These are phyloP conservation scores for Leccinellum luteum DNA, from an alignment of 768 basidiomycete species.

Conservation along the genomic window DNA sequence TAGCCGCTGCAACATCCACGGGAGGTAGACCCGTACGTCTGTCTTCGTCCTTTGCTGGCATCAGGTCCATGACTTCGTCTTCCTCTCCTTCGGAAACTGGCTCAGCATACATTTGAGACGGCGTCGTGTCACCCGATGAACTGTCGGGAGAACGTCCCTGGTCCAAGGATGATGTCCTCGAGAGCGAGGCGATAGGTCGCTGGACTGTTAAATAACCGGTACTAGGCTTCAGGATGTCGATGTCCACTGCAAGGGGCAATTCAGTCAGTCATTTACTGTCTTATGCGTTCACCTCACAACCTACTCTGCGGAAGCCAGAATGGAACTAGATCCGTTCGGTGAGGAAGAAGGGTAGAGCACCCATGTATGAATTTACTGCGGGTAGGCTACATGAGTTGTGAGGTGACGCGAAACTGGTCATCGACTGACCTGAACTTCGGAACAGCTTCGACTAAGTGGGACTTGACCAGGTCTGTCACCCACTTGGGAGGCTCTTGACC, in stretches of 20 bases:
- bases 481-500: conserved; percentile 96
- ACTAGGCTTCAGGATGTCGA: conserved; percentile 90
- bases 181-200: conserved; percentile 56
- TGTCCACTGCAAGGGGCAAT: conserved; percentile 64
- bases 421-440: conserved; percentile 85
- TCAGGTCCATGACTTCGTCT: conserved; percentile 68
- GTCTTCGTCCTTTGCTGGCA: conserved; percentile 78
- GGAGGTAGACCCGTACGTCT: conserved; percentile 74
- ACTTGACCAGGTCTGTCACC: conserved; percentile 95
- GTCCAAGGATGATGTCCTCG: conserved; percentile 47
- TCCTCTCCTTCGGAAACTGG: conserved; percentile 96
- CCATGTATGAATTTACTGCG: conserved; percentile 92
- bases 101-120: conserved; percentile 63
- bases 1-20: conserved; percentile 76
- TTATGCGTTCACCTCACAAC: conserved; percentile 10
- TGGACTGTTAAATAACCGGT: conserved; percentile 76
- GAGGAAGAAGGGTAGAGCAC: conserved; percentile 87
- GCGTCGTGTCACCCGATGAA: conserved; percentile 47
- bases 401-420: not conserved
- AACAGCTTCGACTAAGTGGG: conserved; percentile 94
- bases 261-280: not conserved
- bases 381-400: conserved; percentile 3
- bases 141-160: conserved; percentile 44
- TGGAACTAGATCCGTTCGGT: conserved; percentile 92
- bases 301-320: conserved; percentile 98